Percentiles rank a stretch among this genome's conserved stretches.
These are phyloP conservation scores for Hanseniaspora osmophila DNA, from an alignment of 805 yeast genomes.

Conservation along the genomic window DNA sequence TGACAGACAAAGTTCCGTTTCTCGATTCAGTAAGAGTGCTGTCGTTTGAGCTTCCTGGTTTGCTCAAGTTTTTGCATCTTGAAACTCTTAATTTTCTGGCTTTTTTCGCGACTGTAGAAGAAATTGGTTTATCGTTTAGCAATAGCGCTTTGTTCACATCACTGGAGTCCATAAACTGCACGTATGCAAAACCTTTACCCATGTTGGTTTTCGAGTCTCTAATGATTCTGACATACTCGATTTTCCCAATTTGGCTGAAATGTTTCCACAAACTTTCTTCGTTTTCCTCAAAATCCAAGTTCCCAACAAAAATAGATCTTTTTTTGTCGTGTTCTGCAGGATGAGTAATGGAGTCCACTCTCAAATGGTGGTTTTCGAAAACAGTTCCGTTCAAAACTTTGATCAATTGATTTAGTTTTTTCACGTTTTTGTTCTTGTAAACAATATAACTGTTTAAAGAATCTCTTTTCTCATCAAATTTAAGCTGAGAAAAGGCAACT, in stretches of 20 bases:
- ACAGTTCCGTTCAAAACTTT: slow-evolving; percentile 49
- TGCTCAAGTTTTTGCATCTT: slow-evolving; percentile 41
- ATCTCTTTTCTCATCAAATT: slow-evolving; percentile 62
- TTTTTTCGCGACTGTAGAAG: slow-evolving; percentile 14
- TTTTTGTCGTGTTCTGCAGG: slow-evolving; percentile 78
- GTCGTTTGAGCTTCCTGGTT: slow-evolving; percentile 7
- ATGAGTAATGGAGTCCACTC: slow-evolving; percentile 88
- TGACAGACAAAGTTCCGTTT: slow-evolving; percentile 5
- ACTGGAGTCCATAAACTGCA: slow-evolving; percentile 66
- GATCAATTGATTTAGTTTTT: slow-evolving; percentile 13
- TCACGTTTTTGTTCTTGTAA: slow-evolving; percentile 38
- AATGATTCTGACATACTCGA: slow-evolving; percentile 79
- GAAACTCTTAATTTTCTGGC: slow-evolving; percentile 61
- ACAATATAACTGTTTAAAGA: slow-evolving; percentile 84
- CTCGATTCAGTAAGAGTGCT: too few species aligned
- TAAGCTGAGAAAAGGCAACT: slow-evolving; percentile 73
- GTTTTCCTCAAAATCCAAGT: slow-evolving; percentile 79
- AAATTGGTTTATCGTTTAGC: slow-evolving; percentile 52
- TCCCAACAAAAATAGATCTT: slow-evolving; percentile 82
- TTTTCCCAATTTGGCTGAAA: slow-evolving; percentile 39
- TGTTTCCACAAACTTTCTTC: slow-evolving; percentile 84
- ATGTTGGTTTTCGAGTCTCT: slow-evolving; percentile 87
- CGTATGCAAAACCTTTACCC: slow-evolving; percentile 95
- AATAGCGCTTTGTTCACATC: slow-evolving; percentile 72
- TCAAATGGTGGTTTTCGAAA: slow-evolving; percentile 59